Evolutionary conservation across 495 filamentous ascomycete species (phyloP).

Genomic region (Daldinia grandis): DNA sequence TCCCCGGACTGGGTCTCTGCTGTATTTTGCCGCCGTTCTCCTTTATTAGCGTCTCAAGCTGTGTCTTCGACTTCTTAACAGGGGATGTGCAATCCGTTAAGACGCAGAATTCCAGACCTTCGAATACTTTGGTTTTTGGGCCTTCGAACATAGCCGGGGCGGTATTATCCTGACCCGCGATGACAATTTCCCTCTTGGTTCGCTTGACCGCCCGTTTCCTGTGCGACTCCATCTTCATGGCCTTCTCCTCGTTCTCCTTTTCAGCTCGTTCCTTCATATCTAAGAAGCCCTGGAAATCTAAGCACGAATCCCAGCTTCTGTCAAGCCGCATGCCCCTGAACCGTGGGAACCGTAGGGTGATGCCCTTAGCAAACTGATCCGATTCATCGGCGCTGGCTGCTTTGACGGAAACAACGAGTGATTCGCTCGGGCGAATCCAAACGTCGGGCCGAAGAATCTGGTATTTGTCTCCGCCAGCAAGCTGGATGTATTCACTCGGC

Average conservation of each 20-base stretch:
- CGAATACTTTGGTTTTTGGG: conserved; percentile 63
- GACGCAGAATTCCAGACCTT: conserved; percentile 79
- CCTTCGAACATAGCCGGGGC: conserved; percentile 61
- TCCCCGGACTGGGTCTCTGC: conserved; percentile 70
- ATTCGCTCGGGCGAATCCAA: conserved; percentile 92
- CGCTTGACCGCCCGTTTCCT: conserved; percentile 69
- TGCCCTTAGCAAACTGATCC: conserved; percentile 77
- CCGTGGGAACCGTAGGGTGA: conserved; percentile 90
- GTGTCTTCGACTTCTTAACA: conserved; percentile 75
- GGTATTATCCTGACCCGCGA: conserved; percentile 72
- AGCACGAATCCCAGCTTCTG: conserved; percentile 81
- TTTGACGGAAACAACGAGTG: conserved; percentile 87
- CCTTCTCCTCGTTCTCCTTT: conserved; percentile 70
- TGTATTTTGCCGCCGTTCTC: conserved; percentile 84
- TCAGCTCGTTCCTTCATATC: conserved; percentile 76
- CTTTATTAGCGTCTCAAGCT: conserved; percentile 89
- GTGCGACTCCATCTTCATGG: conserved; percentile 83
- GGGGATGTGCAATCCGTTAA: conserved; percentile 54
- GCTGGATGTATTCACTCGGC: conserved; percentile 79
- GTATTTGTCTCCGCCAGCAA: conserved; percentile 74
- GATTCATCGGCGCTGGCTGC: conserved; percentile 80
- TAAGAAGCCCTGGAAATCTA: conserved; percentile 79
- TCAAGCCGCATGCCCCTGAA: conserved; percentile 85
- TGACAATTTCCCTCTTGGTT: conserved; percentile 71
- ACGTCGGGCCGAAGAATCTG: conserved; percentile 86